These are phyloP conservation scores for Trametopsis cervina DNA, from an alignment of 768 basidiomycete species.

Conservation along the genomic window DNA sequence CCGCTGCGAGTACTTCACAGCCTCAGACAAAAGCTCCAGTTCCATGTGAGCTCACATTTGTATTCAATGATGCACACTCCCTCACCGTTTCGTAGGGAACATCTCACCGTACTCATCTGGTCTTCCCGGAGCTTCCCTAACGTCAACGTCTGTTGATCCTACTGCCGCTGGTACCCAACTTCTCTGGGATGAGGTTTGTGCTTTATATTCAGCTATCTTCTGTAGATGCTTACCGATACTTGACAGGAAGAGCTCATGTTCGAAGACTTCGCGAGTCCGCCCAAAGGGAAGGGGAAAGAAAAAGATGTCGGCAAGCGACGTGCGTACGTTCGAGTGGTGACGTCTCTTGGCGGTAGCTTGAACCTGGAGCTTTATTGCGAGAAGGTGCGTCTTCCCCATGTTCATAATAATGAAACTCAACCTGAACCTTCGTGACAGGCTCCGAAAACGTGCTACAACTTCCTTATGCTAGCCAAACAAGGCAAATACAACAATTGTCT, in stretches of 20 bases:
- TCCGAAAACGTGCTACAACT: conserved; percentile 98
- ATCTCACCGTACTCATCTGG: conserved; percentile 89
- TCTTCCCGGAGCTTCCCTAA: conserved; percentile 85
- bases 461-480: conserved; percentile 83
- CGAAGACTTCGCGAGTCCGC: conserved; percentile 77
- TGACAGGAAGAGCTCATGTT: conserved; percentile 93
- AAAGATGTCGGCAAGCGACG: conserved; percentile 88
- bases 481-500: conserved; percentile 88
- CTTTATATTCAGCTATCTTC: background rate
- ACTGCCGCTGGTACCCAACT: conserved; percentile 60
- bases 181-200: conserved; percentile 84
- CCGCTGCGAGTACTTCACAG: conserved; percentile 30
- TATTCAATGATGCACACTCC: background rate
- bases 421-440: conserved; percentile 42
- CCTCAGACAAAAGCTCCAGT: conserved; percentile 47
- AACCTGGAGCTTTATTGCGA: conserved; percentile 87
- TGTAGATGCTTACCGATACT: background rate
- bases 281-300: conserved; percentile 86
- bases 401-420: background rate
- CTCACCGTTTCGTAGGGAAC: conserved; percentile 51
- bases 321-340: conserved; percentile 94
- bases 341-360: conserved; percentile 82
- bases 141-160: conserved; percentile 86
- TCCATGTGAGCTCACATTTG: conserved; percentile 73
- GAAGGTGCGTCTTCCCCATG: conserved; percentile 46